Base-by-base conservation (phyloP, 768 basidiomycete species). In the Thelephora ganbajun region DNA sequence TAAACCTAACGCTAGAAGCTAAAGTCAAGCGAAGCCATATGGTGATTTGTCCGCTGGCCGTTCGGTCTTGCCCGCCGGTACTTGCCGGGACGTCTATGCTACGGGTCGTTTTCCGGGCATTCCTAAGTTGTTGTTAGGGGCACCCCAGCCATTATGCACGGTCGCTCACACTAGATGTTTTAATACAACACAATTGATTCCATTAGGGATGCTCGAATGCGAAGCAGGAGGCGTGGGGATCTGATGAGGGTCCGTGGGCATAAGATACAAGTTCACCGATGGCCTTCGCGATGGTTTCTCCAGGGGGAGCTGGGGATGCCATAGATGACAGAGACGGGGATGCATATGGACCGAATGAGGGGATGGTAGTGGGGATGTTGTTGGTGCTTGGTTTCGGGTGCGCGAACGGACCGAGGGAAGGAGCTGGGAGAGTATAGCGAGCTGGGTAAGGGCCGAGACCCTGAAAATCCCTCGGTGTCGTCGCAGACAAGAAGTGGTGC, bases 401-500 rank as follows among this genome's bases (percentile, higher is more conserved):
- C 22, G 59, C 59, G 41, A 55, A 57, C 11, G 59, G 58, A 45
- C 59, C 55, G 3, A 61, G 61, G 1, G 61, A 53, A 6, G 62
- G n/a, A n/a, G n/a, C n/a, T n/a, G n/a, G n/a, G n/a, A n/a, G n/a
- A n/a, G n/a, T n/a, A n/a, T n/a, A n/a, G n/a, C n/a, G n/a, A n/a
- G n/a, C n/a, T n/a, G n/a, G n/a, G n/a, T n/a, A n/a, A n/a, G n/a
- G n/a, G n/a, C 76, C 73, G 1, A 61, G 56, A 3, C 73, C 68
- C 33, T 64, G 62, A 51, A 84, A 87, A 48, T 88, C 84, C 7
- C 67, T 66, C 33, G 79, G 77, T 79, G 63, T 79, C 77, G 65
- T 79, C 76, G 62, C 77, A 78, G 48, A 77, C 69, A 48, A 1
- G 87, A 89, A 42, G 93, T 85, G 66, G 91, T 92, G 12, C 90